Percentiles rank a stretch among this genome's conserved stretches.
These are phyloP conservation scores for Fusarium sp. DNA, from an alignment of 2,329 filamentous ascomycete genomes.

Conservation along the genomic window DNA sequence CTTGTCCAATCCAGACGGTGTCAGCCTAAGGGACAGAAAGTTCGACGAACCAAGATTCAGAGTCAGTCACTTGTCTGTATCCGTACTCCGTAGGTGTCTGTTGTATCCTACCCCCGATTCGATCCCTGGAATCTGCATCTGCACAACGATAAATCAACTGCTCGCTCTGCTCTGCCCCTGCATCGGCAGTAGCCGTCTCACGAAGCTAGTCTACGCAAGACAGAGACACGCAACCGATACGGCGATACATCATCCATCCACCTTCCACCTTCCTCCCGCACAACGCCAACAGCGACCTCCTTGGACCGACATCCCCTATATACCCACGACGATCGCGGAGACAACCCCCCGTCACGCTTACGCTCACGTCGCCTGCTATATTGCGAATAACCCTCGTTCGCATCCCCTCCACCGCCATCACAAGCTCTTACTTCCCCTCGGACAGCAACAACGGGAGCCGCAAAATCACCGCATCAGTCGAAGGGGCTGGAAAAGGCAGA, in stretches of 20 bases:
- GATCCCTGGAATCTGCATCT: conserved; percentile 26
- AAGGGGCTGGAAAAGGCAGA: conserved; percentile 48
- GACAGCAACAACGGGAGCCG: conserved; percentile 23
- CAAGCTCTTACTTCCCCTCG: conserved; percentile 23
- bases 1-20: conserved; percentile 34
- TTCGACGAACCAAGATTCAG: conserved; percentile 34
- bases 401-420: conserved; percentile 24
- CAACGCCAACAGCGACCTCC: conserved; percentile 26
- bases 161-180: conserved; percentile 41
- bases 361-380: conserved; percentile 17
- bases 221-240: conserved; percentile 47
- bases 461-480: conserved; percentile 29
- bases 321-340: conserved; percentile 33
- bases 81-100: conserved; percentile 16
- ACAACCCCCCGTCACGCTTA: conserved; percentile 23
- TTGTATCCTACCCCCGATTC: conserved; percentile 15
- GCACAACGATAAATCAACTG: conserved; percentile 37
- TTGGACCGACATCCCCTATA: conserved; percentile 23
- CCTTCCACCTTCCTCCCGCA: conserved; percentile 10
- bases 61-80: not conserved
- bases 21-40: conserved; percentile 43
- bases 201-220: conserved; percentile 43
- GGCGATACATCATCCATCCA: conserved; percentile 25
- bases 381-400: conserved; percentile 26
- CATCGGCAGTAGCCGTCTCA: conserved; percentile 44